Evolutionary conservation across 306 rosid genomes (phyloP).

Genomic region (Citrullus mucosospermus): DNA sequence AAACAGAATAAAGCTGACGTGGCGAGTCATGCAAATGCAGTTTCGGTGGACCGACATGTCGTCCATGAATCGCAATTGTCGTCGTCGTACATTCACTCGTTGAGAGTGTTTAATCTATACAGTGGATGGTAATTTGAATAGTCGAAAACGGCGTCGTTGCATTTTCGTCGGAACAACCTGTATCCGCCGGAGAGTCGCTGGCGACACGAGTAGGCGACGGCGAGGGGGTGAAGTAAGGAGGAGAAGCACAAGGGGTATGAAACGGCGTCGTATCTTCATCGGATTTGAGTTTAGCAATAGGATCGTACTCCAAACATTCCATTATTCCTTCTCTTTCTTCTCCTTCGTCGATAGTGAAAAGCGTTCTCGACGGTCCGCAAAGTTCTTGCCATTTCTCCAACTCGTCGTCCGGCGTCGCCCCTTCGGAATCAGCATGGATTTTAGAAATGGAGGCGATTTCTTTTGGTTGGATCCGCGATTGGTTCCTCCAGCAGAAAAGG

Average conservation of each 20-base stretch:
- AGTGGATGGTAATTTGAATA: neutral
- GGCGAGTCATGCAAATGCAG: neutral
- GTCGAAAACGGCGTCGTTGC: neutral
- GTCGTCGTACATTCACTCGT: too few relatives aligned
- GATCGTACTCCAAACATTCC: constrained; percentile 9
- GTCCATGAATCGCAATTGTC: neutral
- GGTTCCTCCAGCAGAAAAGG: constrained; percentile 19
- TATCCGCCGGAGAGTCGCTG: neutral
- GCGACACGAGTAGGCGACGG: constrained; percentile 27
- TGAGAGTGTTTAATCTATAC: neutral
- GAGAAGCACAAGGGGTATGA: constrained; percentile 34
- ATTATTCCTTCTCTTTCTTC: constrained; percentile 22
- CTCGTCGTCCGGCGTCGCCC: constrained; percentile 13
- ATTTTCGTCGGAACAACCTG: neutral
- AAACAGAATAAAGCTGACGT: neutral
- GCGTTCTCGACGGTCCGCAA: constrained; percentile 22
- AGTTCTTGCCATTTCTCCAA: constrained; percentile 19
- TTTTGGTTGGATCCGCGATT: constrained; percentile 19
- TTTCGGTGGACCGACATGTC: neutral
- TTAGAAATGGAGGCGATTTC: neutral
- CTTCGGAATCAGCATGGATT: neutral
- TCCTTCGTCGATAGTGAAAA: constrained; percentile 34
- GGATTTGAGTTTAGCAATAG: neutral
- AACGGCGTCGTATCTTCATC: constrained; percentile 27
- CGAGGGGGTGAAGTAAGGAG: constrained; percentile 29